These are phyloP conservation scores for Ricinus communis DNA, from an alignment of 345 rosid genomes.

Conservation along the genomic window DNA sequence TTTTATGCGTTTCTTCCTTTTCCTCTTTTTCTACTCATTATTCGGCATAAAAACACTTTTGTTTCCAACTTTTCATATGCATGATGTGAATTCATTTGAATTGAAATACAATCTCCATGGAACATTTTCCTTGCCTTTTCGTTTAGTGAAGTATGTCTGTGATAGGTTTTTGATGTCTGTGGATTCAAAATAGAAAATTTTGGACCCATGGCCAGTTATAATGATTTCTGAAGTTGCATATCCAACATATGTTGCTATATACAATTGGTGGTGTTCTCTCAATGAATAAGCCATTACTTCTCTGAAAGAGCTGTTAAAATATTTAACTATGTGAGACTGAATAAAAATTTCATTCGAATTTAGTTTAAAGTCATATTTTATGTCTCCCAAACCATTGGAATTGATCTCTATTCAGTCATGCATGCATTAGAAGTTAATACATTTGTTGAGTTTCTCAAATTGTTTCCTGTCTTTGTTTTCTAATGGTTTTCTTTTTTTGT, in stretches of 20 bases:
- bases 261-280: neutral
- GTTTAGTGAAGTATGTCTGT: neutral
- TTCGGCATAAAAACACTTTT: neutral
- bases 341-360: neutral
- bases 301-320: neutral
- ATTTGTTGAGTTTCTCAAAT: neutral
- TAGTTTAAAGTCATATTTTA: neutral
- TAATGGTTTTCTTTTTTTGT: neutral
- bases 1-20: neutral
- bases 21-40: neutral
- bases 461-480: neutral
- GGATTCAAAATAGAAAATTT: neutral
- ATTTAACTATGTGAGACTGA: neutral
- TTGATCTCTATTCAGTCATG: neutral
- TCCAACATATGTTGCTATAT: neutral
- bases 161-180: neutral
- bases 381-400: slow-evolving; percentile 1
- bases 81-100: neutral
- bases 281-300: neutral
- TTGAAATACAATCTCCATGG: neutral
- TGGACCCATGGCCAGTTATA: neutral
- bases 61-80: neutral
- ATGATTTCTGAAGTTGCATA: neutral
- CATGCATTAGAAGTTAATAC: neutral
- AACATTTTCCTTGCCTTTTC: neutral